Base-by-base conservation (phyloP, 768 basidiomycete genomes). In the Lenzites betulinus region DNA sequence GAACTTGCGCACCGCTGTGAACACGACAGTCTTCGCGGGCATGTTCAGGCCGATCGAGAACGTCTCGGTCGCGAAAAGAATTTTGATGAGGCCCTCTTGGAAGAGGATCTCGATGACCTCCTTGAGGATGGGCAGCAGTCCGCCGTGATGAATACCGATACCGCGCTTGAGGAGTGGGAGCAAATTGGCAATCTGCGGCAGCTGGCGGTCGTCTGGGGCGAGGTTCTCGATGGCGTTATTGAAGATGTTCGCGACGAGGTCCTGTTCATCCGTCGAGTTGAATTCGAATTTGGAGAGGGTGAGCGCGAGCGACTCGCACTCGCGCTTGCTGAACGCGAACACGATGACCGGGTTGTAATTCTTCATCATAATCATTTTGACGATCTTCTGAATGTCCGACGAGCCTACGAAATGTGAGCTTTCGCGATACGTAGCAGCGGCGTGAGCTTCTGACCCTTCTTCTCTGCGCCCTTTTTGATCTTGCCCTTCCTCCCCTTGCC, bases 11-110 rank as follows among this genome's bases (percentile, higher is more conserved):
- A 94, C 89, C 0, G 89, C 84, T 0, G 94, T 97, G 79, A 99
- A 99, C 23, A 99, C 96, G 49, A 99, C 97, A 3, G 97, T 98
- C 79, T 98, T 98, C 18, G 97, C 97, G 12, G 97, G 97, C 97
- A 99, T 99, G 76, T 99, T 99, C 44, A 99, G 80, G 38, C 93
- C 94, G 59, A 97, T 97, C 16, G 95, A 96, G 76, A 98, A 98
- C 0, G 97, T 99, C 76, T 99, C 97, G 0, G 97, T 99, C 7
- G 97, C 97, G 69, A 98, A 99, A 41, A 99, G 84, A 33, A 94
- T 95, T 73, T 99, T 99, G 78, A 98, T 94, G 46, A 98, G 81
- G 11, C 96, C 95, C 70, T 98, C 95, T 72, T 98, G 95, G 79
- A 99, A 99, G 43, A 99, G 83, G 58, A 99, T 97, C 73, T 99